A percentile compares a stretch with the other conserved stretches of the same genome.
Evolutionary conservation across 352 stramenopile species (phyloP).

Genomic region (Phytopythium ostracodes): DNA sequence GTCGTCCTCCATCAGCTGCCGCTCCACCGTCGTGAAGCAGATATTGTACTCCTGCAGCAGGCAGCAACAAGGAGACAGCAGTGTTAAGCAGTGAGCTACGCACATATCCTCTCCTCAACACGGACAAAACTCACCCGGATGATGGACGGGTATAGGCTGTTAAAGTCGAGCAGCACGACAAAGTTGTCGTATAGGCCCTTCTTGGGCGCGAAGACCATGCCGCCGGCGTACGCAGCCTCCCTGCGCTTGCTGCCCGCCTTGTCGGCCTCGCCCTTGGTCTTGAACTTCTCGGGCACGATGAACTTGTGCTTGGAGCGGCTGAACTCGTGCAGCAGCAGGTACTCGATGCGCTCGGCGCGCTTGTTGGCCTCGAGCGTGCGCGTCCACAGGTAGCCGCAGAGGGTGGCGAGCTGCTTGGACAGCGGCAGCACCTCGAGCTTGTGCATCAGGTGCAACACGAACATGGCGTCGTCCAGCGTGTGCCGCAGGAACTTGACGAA

Average conservation of each 20-base stretch:
- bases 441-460: constrained; percentile 96
- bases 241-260: constrained; percentile 51
- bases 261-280: constrained; percentile 59
- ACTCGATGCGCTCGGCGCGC: constrained; percentile 98
- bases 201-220: constrained; percentile 99
- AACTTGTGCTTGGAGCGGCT: constrained; percentile 94
- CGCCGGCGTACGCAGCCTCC: constrained; percentile 96
- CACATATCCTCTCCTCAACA: no score
- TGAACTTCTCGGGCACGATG: constrained; percentile 95
- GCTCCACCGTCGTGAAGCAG: constrained; percentile 6
- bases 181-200: constrained; percentile 99
- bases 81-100: no score
- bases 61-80: no score
- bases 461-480: constrained; percentile 95
- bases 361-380: constrained; percentile 96
- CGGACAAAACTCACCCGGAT: constrained; percentile 63
- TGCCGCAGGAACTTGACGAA: constrained; percentile 94
- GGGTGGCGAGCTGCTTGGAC: constrained; percentile 98
- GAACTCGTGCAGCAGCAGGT: constrained; percentile 99
- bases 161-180: constrained; percentile 99
- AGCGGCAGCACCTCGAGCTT: constrained; percentile 98
- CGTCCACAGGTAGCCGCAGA: constrained; percentile 98
- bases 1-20: constrained; percentile 50
- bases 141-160: constrained; percentile 99
- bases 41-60: constrained; percentile 22